Evolutionary conservation across 2,329 filamentous ascomycete genomes (phyloP).

Genomic region (Epicoccum sorghinum): DNA sequence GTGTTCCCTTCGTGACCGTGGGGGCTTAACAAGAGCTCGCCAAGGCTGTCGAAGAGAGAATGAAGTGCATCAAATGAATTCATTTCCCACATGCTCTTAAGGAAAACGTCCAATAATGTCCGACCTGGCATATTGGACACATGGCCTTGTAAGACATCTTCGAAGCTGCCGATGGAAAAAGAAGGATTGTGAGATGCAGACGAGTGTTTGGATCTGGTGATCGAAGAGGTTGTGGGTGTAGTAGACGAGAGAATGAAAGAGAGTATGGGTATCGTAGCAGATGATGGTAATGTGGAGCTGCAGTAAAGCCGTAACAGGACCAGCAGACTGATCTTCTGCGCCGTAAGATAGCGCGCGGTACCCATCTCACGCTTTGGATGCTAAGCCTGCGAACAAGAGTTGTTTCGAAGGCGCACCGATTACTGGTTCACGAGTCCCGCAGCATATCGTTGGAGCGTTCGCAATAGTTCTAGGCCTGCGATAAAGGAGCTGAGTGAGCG

Average conservation of each 20-base stretch:
- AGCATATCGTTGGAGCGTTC: neutral
- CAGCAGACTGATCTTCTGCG: constrained; percentile 83
- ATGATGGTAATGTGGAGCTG: constrained; percentile 70
- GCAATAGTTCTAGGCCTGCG: neutral
- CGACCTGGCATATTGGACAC: constrained; percentile 70
- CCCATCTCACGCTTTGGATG: constrained; percentile 25
- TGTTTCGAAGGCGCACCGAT: neutral
- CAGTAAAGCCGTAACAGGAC: constrained; percentile 82
- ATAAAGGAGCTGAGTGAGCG: neutral
- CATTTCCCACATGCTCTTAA: constrained; percentile 81
- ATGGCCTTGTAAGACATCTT: constrained; percentile 53
- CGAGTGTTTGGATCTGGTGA: constrained; percentile 26
- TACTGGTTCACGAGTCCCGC: neutral
- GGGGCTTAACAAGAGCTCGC: constrained; percentile 62
- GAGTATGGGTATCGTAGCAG: constrained; percentile 75
- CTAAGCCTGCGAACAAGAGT: neutral
- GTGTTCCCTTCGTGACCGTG: constrained; percentile 20
- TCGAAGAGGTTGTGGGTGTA: constrained; percentile 47
- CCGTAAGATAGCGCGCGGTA: constrained; percentile 87
- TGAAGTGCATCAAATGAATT: constrained; percentile 83
- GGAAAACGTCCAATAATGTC: constrained; percentile 85
- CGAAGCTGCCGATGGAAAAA: constrained; percentile 51
- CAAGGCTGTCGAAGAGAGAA: constrained; percentile 70
- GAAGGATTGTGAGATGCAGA: constrained; percentile 42
- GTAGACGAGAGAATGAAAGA: constrained; percentile 79